Evolutionary conservation across 768 basidiomycete genomes (phyloP).

Genomic region (Collybiopsis confluens): DNA sequence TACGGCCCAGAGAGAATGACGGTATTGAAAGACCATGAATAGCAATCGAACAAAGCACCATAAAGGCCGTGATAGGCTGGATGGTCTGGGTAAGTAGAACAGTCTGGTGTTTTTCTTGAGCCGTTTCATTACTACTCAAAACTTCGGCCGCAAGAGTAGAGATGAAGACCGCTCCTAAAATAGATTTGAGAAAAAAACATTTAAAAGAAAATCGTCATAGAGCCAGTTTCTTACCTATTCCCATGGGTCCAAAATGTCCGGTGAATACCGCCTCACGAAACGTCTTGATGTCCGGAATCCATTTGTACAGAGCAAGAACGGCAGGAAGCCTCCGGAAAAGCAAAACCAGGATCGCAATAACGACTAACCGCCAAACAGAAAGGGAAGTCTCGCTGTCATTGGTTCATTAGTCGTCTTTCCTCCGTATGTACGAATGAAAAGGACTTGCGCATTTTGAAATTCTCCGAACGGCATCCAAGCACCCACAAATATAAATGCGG

Average conservation of each 20-base stretch:
- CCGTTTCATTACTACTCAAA: constrained; percentile 34
- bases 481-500: constrained; percentile 93
- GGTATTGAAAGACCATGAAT: constrained; percentile 92
- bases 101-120: constrained; percentile 45
- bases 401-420: background rate
- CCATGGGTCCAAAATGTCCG: constrained; percentile 93
- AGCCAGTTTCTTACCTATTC: constrained; percentile 67
- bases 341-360: constrained; percentile 79
- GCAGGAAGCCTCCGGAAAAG: constrained; percentile 78
- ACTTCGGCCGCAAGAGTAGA: constrained; percentile 71
- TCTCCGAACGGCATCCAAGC: constrained; percentile 94
- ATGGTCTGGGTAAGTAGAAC: constrained; percentile 70
- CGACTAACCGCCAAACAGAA: constrained; percentile 78
- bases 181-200: constrained; percentile 9
- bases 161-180: constrained; percentile 85
- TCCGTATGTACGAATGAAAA: background rate
- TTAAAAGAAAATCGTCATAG: too few relatives aligned
- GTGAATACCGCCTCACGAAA: constrained; percentile 90
- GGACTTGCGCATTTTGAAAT: constrained; percentile 51
- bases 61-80: constrained; percentile 90
- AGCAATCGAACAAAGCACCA: constrained; percentile 88
- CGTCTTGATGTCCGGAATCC: constrained; percentile 96
- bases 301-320: constrained; percentile 81
- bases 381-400: constrained; percentile 33
- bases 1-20: constrained; percentile 85